Base-by-base conservation (phyloP, 768 basidiomycete species). In the Gloeophyllum trabeum region DNA sequence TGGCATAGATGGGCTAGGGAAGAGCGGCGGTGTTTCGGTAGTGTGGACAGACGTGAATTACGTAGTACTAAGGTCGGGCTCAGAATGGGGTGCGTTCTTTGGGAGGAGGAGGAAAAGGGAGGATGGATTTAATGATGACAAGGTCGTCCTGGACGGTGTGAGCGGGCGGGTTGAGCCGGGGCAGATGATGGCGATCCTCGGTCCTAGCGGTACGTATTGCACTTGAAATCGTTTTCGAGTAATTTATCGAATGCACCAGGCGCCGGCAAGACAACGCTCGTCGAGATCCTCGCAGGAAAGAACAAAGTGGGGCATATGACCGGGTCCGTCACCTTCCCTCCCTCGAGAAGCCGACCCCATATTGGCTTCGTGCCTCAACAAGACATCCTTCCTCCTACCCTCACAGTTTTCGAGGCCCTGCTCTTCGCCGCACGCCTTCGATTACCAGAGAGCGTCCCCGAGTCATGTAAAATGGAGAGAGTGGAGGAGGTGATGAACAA, bases 311-410 rank as follows among this genome's bases (percentile, higher is more conserved):
- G 92, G 0, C 54, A 65, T 2, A 68, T 71, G 2, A 66, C 75
- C 1, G 93, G 93, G 3, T 59, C 59, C 2, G 81, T 93, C 37
- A 54, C 66, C 3, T 81, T 81, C 57, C 69, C 70, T 10, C 34
- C 23, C 26, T 34, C 42, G 35, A 22, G 41, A 18, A 35, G 43
- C 16, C 28, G 50, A 25, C 76, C 78, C 14, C 76, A 78, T 14
- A 70, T 93, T 13, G 88, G 85, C 3, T 93, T 90, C 54, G 88
- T 93, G 14, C 84, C 89, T 21, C 81, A 94, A 62, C 77, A 84
- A 48, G 91, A 93, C 51, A 67, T 91, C 37, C 71, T 93, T 6
- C 86, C 89, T 1, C 63, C 83, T 0, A 66, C 63, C 36, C 62
- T 71, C n/a, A 74, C 75, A 0, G 73, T 76, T 3, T 55, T 60